Base-by-base conservation (phyloP, 2,329 filamentous ascomycete genomes). In the Ophiocordyceps unilateralis region DNA sequence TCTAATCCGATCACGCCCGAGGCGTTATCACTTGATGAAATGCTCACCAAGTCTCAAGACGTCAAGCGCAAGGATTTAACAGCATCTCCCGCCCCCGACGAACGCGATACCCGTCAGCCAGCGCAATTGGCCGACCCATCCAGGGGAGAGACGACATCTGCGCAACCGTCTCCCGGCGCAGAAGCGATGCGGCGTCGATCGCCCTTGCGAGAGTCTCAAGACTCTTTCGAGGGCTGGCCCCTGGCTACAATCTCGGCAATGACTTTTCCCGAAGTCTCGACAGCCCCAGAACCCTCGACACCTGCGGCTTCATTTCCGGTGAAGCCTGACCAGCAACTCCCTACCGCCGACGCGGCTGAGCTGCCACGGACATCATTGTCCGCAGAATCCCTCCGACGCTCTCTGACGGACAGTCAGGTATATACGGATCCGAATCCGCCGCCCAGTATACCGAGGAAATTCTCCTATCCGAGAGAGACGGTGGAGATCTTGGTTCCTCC, bases 151-250 rank as follows among this genome's bases (percentile, higher is more conserved):
- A 52, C 53, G 2, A 47, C 50, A 2, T 68, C 66, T 2, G 61
- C 65, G 8, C 65, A 73, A 50, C 53, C 70, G 7, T 76, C 72
- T 4, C 72, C 72, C 0, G 65, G 63, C 2, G 53, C 58, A 4
- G 70, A 74, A 7, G 67, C 66, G 38, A 49, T 75, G 23, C 64
- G 71, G 11, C 64, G 68, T 48, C 61, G 73, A 39, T 76, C 72
- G 2, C 72, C 72, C 15, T 58, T 66, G 40, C 59, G 66, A 9
- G 49, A 55, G 6, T 47, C 47, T 7, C 42, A 44, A 14, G 32
- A 24, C 20, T 9, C 44, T 21, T 34, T 23, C 11, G 20, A 26
- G 4, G 14, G 15, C 14, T n/a, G 32, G 12, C 26, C 36, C 11
- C 36, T 22, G 8, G n/a, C 17, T 22, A 10, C 19, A 14, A 21